Conservation (phyloP, 2,329 filamentous ascomycete genomes). For the Parafenestella ontariensis region DNA sequence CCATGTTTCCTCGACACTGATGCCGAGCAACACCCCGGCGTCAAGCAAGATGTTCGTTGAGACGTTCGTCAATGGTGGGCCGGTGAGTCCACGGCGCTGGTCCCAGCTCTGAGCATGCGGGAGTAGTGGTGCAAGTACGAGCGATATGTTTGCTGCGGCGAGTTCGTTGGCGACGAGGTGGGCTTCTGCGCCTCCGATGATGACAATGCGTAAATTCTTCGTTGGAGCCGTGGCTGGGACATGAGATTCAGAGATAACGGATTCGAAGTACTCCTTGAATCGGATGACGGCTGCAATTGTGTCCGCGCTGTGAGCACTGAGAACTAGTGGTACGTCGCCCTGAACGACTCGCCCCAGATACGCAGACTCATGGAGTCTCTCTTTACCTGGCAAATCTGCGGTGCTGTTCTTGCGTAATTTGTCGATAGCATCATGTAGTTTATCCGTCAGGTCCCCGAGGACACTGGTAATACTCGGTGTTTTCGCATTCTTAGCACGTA, state of each 20-base stretch:
- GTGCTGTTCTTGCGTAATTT: conserved; percentile 32
- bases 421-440: conserved; percentile 61
- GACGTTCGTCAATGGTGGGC: conserved; percentile 71
- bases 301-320: conserved; percentile 69
- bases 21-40: conserved; percentile 65
- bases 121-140: conserved; percentile 67
- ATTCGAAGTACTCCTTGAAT: conserved; percentile 65
- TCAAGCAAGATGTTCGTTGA: conserved; percentile 64
- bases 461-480: conserved; percentile 56
- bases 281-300: conserved; percentile 66
- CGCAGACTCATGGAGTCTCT: conserved; percentile 45
- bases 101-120: conserved; percentile 66
- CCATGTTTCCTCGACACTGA: conserved; percentile 70
- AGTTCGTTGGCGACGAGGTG: conserved; percentile 66
- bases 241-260: conserved; percentile 6
- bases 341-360: conserved; percentile 63
- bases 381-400: conserved; percentile 30
- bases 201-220: conserved; percentile 58
- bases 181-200: conserved; percentile 70
- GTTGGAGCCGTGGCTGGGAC: conserved; percentile 27
- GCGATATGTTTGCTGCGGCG: conserved; percentile 62
- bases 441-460: conserved; percentile 60
- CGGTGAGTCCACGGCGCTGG: conserved; percentile 66
- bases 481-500: conserved; percentile 53
- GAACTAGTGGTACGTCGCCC: conserved; percentile 62